Base-by-base conservation (phyloP, 2,329 filamentous ascomycete species). In the Zarea fungicola region DNA sequence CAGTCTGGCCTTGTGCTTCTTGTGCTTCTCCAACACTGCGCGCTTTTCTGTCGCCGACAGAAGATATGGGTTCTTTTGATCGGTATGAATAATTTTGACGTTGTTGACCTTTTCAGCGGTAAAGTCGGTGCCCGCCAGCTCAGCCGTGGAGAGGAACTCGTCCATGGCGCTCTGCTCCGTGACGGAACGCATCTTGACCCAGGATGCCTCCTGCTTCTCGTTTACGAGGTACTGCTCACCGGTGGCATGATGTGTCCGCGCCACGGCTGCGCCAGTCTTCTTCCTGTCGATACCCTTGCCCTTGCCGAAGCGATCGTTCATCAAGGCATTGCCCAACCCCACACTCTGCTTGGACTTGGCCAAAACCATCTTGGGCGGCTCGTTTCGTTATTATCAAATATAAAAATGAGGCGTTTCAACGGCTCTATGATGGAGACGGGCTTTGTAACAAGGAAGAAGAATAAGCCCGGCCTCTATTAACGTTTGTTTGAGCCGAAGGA, bases 141-240 rank as follows among this genome's bases (percentile, higher is more conserved):
- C 91, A 55, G 93, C 95, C 2, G 93, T 99, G 50, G 87, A 88
- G 55, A 99, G 75, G 68, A 99, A 99, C 68, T 99, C 93, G 67
- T 99, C 93, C 54, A 99, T 82, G 37, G 91, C 91, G 58, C 86
- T 91, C 70, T 99, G 93, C 74, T 99, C 89, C 5, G 93, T 99
- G 58, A 99, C 88, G 66, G 89, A 96, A 73, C 92, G 89, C 93
- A 99, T 97, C 77, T 97, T 99, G 64, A 97, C 89, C 90, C 91
- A 99, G 58, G 89, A 80, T 29, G 92, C 93, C 72, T 97, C 91
- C 65, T 95, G 84, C 59, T 83, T 84, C 56, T 87, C 85, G 65
- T 95, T 96, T 42, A 89, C 93, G 60, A 97, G 83, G 67, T 99
- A 99, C 75, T 84, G 84, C 65, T 95, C 87, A 63, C 89, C 90